Conservation (phyloP, 441 rosid species). For the Dalechampia spathulata region DNA sequence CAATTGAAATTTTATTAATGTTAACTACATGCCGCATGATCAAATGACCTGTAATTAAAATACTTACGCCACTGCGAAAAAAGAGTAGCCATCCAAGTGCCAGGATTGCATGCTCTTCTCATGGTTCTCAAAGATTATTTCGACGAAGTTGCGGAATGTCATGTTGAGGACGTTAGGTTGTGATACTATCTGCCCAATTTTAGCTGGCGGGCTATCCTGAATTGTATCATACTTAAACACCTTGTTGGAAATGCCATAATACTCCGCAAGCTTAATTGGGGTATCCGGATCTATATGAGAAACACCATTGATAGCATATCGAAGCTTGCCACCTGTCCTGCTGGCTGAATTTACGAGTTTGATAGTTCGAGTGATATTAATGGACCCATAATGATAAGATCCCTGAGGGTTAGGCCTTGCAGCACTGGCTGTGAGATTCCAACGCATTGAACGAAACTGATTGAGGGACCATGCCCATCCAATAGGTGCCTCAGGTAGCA, state of each 20-base stretch:
- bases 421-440: slow-evolving; percentile 77
- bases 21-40: too few species aligned
- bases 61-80: slow-evolving; percentile 64
- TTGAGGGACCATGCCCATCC: slow-evolving; percentile 85
- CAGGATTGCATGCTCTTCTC: slow-evolving; percentile 55
- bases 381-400: slow-evolving; percentile 63
- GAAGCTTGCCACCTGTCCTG: slow-evolving; percentile 38
- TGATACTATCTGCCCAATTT: slow-evolving; percentile 8
- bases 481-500: slow-evolving; percentile 40
- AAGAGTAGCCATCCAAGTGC: slow-evolving; percentile 56
- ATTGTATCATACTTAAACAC: slow-evolving; percentile 55
- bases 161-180: slow-evolving; percentile 43
- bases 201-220: slow-evolving; percentile 34
- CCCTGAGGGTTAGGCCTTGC: slow-evolving; percentile 88
- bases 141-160: slow-evolving; percentile 54
- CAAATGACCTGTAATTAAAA: too few species aligned
- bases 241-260: slow-evolving; percentile 39
- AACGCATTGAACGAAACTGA: slow-evolving; percentile 67
- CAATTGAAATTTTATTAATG: not conserved
- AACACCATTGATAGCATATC: slow-evolving; percentile 60
- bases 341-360: slow-evolving; percentile 35
- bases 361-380: slow-evolving; percentile 63
- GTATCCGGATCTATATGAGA: slow-evolving; percentile 48
- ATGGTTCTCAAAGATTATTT: slow-evolving; percentile 58
- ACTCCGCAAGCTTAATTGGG: slow-evolving; percentile 69